phyloP scores from a whole-genome alignment of 2,329 filamentous ascomycete genomes.

The Trichophyton simii region DNA sequence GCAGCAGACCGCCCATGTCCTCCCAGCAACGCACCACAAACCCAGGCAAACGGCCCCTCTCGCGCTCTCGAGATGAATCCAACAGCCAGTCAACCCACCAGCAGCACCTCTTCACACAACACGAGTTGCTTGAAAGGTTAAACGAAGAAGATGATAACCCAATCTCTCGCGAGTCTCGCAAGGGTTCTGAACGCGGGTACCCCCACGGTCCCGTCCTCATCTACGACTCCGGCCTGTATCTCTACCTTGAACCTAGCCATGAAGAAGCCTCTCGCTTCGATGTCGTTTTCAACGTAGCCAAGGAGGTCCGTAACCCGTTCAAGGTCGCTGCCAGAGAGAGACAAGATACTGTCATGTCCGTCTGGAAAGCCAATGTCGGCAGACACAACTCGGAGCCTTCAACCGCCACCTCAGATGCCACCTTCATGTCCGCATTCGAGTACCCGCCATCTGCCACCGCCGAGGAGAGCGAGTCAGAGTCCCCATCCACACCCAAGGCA shows the following conservation, averaged over 20 bases:
- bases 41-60: conserved; percentile 20
- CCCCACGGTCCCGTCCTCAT: conserved; percentile 53
- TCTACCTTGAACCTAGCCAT: conserved; percentile 51
- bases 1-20: not conserved
- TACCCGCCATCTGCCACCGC: conserved; percentile 17
- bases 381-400: conserved; percentile 30
- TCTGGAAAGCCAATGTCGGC: conserved; percentile 37
- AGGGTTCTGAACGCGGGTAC: conserved; percentile 51
- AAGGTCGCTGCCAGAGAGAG: conserved; percentile 18
- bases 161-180: conserved; percentile 42
- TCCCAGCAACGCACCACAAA: conserved; percentile 1
- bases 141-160: conserved; percentile 37
- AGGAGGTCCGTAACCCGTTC: conserved; percentile 52
- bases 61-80: conserved; percentile 22
- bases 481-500: conserved; percentile 22
- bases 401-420: conserved; percentile 34
- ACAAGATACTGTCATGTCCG: conserved; percentile 31
- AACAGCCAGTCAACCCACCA: conserved; percentile 16
- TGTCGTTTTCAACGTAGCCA: conserved; percentile 53
- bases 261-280: conserved; percentile 49
- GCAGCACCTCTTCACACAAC: conserved; percentile 11
- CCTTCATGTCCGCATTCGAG: conserved; percentile 40
- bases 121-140: conserved; percentile 34
- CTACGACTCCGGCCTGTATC: conserved; percentile 48
- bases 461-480: conserved; percentile 14